phyloP scores from a whole-genome alignment of 768 basidiomycete species.

The Tulasnella sp. region DNA sequence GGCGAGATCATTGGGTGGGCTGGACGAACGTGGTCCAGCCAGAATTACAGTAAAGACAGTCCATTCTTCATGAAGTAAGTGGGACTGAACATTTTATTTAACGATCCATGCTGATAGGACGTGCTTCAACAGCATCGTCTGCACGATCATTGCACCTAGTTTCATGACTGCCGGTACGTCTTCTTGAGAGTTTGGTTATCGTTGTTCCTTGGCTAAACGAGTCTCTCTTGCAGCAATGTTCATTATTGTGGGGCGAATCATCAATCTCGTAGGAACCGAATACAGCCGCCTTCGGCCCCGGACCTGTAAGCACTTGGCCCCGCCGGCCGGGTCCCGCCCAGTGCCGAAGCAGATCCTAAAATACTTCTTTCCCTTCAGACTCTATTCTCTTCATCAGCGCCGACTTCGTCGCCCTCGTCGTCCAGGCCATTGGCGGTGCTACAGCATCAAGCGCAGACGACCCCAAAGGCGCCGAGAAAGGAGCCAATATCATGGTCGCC shows the following conservation, averaged over 20 bases:
- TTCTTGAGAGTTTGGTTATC: not conserved
- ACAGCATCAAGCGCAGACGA: conserved; percentile 37
- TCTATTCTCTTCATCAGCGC: conserved; percentile 29
- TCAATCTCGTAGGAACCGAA: conserved; percentile 38
- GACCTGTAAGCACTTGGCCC: conserved; percentile 33
- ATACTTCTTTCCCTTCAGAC: conserved; percentile 23
- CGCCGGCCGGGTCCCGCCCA: not conserved
- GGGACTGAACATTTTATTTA: not conserved
- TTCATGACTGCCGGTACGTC: conserved; percentile 35
- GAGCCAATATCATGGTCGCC: conserved; percentile 50
- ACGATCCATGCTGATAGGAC: not conserved
- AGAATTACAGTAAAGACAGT: not conserved
- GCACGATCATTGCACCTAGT: conserved; percentile 50
- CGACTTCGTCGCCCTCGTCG: conserved; percentile 50
- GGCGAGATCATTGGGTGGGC: conserved; percentile 51
- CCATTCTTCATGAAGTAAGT: conserved; percentile 42
- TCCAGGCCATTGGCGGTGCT: conserved; percentile 60
- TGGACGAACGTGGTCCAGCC: conserved; percentile 37
- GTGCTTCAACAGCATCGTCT: conserved; percentile 36
- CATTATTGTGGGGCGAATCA: conserved; percentile 46
- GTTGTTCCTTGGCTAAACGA: not conserved
- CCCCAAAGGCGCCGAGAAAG: conserved; percentile 32
- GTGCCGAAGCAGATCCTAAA: too few species aligned
- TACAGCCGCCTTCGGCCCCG: conserved; percentile 43
- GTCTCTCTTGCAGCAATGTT: conserved; percentile 46